Base-by-base conservation (phyloP, 305 asterid species). In the Fraxinus greggii region DNA sequence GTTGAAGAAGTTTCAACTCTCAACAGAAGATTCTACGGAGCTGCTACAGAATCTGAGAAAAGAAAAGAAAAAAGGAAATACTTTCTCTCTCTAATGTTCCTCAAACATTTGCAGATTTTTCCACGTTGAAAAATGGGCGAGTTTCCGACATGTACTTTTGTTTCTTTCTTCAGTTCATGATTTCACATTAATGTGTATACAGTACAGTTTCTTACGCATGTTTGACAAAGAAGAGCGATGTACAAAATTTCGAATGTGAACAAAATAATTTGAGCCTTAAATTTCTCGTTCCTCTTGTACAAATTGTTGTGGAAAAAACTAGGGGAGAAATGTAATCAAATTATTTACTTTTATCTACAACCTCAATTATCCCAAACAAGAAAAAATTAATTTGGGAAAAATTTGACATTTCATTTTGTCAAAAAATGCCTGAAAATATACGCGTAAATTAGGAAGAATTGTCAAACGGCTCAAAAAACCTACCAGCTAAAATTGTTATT, bases 1-100 rank as follows among this genome's bases (percentile, higher is more conserved):
- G 35, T 78, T 59, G 75, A 63, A 80, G 65, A 73, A 75, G 24
- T 74, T 80, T 51, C 72, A 59, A 83, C 31, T 80, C 78, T 51
- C 51, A 33, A 19, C 29, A 7, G 72, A 35, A 17, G 77, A 23
- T 19, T 51, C 82, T 38, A 13, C 23, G 65, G 33, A 75, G 29
- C 79, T n/a, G n/a, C 79, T n/a, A n/a, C 26, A 31, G 38, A 15
- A 63, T 24, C 72, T 9, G 17, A 63, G 72, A 24, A 9, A 63
- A 61, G 17, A 61, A 61, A 2, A n/a, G 19, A 5, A 48, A 17
- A 48, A 15, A 13, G 4, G 12, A 42, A 12, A 12, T 12, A 13
- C 19, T 3, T 17, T 45, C 56, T 45, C 56, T 45, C 56, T 45
- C 56, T 0, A 3, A 45, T 3, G 56, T 45, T 12, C 54, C 54